phyloP scores from a whole-genome alignment of 768 basidiomycete genomes.

The Lepiota subincarnata region DNA sequence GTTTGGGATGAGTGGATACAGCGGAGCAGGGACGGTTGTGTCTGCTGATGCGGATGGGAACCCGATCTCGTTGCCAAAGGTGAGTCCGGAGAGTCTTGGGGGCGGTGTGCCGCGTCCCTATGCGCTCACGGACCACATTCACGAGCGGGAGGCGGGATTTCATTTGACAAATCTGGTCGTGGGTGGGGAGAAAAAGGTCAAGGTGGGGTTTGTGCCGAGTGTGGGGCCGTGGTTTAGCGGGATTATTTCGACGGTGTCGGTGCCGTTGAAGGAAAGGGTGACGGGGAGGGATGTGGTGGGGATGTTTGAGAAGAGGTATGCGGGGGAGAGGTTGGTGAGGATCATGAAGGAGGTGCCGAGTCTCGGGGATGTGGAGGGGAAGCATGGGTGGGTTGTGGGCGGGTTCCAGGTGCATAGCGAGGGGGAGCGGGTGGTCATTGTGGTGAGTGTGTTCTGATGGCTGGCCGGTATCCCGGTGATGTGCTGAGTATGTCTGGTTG shows the following conservation, averaged over 20 bases:
- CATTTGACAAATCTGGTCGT: constrained; percentile 69
- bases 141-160: constrained; percentile 90
- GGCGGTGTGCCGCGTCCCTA: constrained; percentile 77
- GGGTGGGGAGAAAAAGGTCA: constrained; percentile 26
- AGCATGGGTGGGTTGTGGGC: constrained; percentile 88
- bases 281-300: constrained; percentile 67
- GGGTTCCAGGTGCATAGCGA: constrained; percentile 91
- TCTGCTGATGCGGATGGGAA: constrained; percentile 64
- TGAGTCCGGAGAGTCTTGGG: constrained; percentile 67
- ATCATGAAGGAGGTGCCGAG: constrained; percentile 68
- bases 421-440: constrained; percentile 90
- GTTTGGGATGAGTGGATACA: constrained; percentile 92
- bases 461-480: no score
- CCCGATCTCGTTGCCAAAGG: constrained; percentile 76
- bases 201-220: constrained; percentile 80
- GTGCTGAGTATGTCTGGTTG: no score
- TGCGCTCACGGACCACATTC: constrained; percentile 93
- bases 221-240: constrained; percentile 97
- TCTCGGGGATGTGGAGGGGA: constrained; percentile 69
- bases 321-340: constrained; percentile 65
- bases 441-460: constrained; percentile 22
- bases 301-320: constrained; percentile 78
- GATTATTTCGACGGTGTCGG: constrained; percentile 82
- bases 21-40: constrained; percentile 87
- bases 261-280: constrained; percentile 67